Base-by-base conservation (phyloP, 768 basidiomycete genomes). In the Naganishia friedmannii region DNA sequence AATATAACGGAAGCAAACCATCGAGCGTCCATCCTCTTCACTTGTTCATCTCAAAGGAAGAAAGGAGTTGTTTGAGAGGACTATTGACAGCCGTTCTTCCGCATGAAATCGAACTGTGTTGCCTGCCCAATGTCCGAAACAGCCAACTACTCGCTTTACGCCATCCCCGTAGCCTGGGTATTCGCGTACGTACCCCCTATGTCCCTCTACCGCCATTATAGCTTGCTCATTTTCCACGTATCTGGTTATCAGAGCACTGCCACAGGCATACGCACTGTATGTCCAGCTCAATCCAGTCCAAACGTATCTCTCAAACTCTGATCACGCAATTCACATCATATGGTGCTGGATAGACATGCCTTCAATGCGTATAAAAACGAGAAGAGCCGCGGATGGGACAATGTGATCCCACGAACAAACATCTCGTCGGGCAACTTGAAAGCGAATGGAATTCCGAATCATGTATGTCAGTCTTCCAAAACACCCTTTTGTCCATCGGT, bases 111-210 rank as follows among this genome's bases (percentile, higher is more conserved):
- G 12, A 4, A 37, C 34, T 5, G 12, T 37, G 34, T 37, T 37
- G 12, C 34, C 34, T n/a, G n/a, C n/a, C n/a, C n/a, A n/a, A 57
- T 15, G 10, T 17, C 34, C 3, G 45, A 17, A 21, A 7, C 48
- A 21, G n/a, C n/a, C 60, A 63, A 63, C 60, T 63, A 63, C 60
- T 63, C 60, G 23, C 60, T 63, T 23, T 63, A 63, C 42, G 29
- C 42, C 26, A 45, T 63, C 19, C 60, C 60, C n/a, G 42, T 63
- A 26, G 60, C 60, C 3, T 63, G 60, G 60, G 42, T 63, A 17
- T 7, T 63, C 13, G 60, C 57, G 57, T 60, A 32, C 32, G 57
- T 42, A 8, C n/a, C 28, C 6, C 37, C n/a, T 39, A 23, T 19
- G 19, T n/a, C 13, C 10, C 28, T 17, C 28, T n/a, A n/a, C n/a